phyloP scores from a whole-genome alignment of 1,284 basidiomycete species.

The Ustilago esculenta region DNA sequence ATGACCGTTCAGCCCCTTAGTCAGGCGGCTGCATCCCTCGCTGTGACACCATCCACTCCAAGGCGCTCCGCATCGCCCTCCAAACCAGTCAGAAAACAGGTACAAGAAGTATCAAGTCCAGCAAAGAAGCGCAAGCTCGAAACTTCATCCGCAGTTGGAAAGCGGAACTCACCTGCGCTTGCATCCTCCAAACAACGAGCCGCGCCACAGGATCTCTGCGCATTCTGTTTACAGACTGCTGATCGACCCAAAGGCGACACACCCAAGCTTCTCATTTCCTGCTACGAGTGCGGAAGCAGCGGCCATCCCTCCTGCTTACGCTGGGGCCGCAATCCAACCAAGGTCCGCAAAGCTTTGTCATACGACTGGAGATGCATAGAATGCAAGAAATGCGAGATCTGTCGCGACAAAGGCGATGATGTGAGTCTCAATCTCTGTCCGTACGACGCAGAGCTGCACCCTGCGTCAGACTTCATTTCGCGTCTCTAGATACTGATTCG shows the following conservation, averaged over 20 bases:
- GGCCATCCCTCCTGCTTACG: constrained; percentile 66
- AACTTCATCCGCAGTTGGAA: constrained; percentile 5
- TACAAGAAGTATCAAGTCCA: too few relatives aligned
- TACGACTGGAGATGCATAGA: constrained; percentile 91
- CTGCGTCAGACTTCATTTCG: constrained; percentile 18
- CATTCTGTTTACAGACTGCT: constrained; percentile 61
- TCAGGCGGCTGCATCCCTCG: constrained; percentile 14
- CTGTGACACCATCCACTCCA: constrained; percentile 5
- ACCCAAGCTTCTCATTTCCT: constrained; percentile 61
- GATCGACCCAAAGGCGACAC: constrained; percentile 34
- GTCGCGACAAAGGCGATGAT: constrained; percentile 84
- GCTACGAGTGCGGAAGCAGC: constrained; percentile 66
- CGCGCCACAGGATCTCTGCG: constrained; percentile 54
- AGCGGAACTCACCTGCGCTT: neutral
- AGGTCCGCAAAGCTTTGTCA: constrained; percentile 69
- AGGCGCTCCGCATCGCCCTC: constrained; percentile 30
- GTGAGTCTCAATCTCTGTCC: constrained; percentile 71
- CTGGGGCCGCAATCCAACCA: constrained; percentile 68
- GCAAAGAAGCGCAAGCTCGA: constrained; percentile 41
- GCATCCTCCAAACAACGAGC: constrained; percentile 11
- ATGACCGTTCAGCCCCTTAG: constrained; percentile 38
- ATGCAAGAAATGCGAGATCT: constrained; percentile 93
- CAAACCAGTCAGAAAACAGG: constrained; percentile 10
- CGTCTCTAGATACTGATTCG: constrained; percentile 1
- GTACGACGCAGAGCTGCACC: neutral